Evolutionary conservation across 805 yeast species (phyloP).

Genomic region (Helenozyma baotianmanensis): DNA sequence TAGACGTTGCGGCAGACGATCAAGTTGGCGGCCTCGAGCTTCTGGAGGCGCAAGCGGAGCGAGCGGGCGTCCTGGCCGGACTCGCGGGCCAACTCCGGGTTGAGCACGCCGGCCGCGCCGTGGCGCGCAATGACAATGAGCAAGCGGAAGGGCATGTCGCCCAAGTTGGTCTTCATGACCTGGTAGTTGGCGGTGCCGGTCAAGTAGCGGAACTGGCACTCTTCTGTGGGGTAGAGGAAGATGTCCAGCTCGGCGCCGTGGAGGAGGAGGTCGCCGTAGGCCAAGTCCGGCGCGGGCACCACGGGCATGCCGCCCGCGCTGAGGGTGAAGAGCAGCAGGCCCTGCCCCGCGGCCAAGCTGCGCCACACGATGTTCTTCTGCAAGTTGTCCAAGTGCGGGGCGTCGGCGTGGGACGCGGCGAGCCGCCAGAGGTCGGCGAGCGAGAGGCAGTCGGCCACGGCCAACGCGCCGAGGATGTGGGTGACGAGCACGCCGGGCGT

Average conservation of each 20-base stretch:
- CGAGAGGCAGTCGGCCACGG: constrained; percentile 14
- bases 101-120: constrained; percentile 53
- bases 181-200: constrained; percentile 47
- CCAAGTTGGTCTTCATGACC: constrained; percentile 48
- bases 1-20: constrained; percentile 37
- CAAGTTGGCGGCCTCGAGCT: constrained; percentile 46
- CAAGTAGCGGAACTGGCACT: constrained; percentile 52
- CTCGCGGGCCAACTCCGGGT: constrained; percentile 49
- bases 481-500: constrained; percentile 13
- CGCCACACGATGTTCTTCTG: constrained; percentile 39
- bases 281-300: constrained; percentile 6
- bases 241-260: constrained; percentile 14
- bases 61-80: constrained; percentile 73
- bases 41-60: constrained; percentile 56
- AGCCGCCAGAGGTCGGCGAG: constrained; percentile 10
- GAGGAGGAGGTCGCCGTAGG: constrained; percentile 7
- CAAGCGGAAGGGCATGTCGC: constrained; percentile 50
- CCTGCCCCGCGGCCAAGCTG: constrained; percentile 26
- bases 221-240: constrained; percentile 40
- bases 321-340: constrained; percentile 9
- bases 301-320: constrained; percentile 11
- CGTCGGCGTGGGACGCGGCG: constrained; percentile 3
- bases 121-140: constrained; percentile 56
- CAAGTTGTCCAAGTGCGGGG: constrained; percentile 25
- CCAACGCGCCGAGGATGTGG: constrained; percentile 11